Evolutionary conservation across 2,329 filamentous ascomycete genomes (phyloP).

Genomic region (Bimuria novae-zelandiae): DNA sequence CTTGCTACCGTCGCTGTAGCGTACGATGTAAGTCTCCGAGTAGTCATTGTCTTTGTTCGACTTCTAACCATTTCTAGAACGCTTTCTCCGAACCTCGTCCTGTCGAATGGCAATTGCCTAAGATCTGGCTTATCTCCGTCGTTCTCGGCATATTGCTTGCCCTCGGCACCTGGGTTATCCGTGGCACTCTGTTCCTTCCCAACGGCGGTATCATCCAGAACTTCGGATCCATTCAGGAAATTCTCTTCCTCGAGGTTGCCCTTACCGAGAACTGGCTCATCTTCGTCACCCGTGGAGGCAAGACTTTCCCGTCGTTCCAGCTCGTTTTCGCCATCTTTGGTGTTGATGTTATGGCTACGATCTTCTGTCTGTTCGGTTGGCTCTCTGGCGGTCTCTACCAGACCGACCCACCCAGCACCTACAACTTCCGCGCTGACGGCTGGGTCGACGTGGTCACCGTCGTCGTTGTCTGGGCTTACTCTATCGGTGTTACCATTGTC

Average conservation of each 20-base stretch:
- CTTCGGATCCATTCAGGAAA: conserved; percentile 74
- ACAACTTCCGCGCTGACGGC: conserved; percentile 52
- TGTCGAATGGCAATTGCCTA: conserved; percentile 79
- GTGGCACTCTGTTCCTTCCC: conserved; percentile 69
- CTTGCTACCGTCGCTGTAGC: conserved; percentile 78
- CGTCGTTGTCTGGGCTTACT: conserved; percentile 68
- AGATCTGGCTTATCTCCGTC: conserved; percentile 78
- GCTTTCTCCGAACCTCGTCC: conserved; percentile 75
- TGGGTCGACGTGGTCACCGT: conserved; percentile 67
- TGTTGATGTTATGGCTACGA: conserved; percentile 72
- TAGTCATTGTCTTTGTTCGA: background rate
- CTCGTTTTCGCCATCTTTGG: conserved; percentile 71
- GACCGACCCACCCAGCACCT: conserved; percentile 50
- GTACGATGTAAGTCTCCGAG: conserved; percentile 59
- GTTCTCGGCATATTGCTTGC: conserved; percentile 71
- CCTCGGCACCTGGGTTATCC: conserved; percentile 72
- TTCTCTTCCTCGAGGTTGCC: conserved; percentile 60
- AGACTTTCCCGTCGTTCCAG: conserved; percentile 77
- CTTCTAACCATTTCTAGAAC: conserved; percentile 49
- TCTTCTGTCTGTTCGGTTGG: conserved; percentile 79
- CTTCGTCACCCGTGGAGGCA: conserved; percentile 63
- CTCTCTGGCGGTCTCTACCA: conserved; percentile 58
- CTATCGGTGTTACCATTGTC: conserved; percentile 68
- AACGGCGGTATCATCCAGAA: conserved; percentile 76
- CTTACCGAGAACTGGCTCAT: conserved; percentile 61